These are phyloP conservation scores for Elongisporangium undulatum DNA, from an alignment of 352 stramenopile genomes.

Conservation along the genomic window DNA sequence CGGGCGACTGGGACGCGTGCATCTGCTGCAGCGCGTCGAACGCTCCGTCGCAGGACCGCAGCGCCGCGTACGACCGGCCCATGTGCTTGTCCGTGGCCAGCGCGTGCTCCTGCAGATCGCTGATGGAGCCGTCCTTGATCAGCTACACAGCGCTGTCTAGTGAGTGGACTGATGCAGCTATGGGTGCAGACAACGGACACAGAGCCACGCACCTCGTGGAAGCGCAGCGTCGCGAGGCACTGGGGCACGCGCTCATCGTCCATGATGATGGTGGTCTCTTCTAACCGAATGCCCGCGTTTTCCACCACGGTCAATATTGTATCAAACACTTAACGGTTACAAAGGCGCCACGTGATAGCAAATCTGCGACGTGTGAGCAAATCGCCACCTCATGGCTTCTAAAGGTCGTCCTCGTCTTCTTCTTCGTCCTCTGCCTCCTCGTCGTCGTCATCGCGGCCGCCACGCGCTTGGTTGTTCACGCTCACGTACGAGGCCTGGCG, in stretches of 20 bases:
- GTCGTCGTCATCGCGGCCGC: constrained; percentile 17
- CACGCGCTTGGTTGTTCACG: constrained; percentile 47
- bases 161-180: constrained; percentile 1
- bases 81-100: constrained; percentile 35
- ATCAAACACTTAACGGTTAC: background rate
- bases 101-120: constrained; percentile 33
- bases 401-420: constrained; percentile 25
- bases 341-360: background rate
- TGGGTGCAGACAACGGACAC: background rate
- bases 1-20: constrained; percentile 11
- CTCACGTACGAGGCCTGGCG: constrained; percentile 61
- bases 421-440: constrained; percentile 31
- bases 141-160: constrained; percentile 22
- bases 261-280: constrained; percentile 20
- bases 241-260: constrained; percentile 43
- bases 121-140: constrained; percentile 32
- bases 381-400: constrained; percentile 11
- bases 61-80: constrained; percentile 29
- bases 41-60: constrained; percentile 47
- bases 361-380: constrained; percentile 20
- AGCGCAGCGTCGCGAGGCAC: constrained; percentile 50
- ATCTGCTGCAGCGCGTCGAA: constrained; percentile 46
- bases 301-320: background rate
- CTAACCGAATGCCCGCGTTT: background rate
- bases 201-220: constrained; percentile 49